phyloP scores from a whole-genome alignment of 163 green algal species.

The Scenedesmus sp. region DNA sequence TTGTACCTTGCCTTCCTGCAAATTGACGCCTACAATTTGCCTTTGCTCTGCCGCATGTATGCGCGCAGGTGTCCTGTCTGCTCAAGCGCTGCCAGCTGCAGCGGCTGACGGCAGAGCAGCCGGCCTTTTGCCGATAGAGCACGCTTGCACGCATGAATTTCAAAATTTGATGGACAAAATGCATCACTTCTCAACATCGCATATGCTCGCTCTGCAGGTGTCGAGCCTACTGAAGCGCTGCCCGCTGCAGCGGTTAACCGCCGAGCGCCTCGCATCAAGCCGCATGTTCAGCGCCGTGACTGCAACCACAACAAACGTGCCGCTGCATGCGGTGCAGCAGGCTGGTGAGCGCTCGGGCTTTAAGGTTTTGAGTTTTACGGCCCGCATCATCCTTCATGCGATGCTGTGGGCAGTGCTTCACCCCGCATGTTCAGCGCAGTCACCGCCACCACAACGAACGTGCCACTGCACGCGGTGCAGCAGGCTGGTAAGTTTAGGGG shows the following conservation, averaged over 20 bases:
- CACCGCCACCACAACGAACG: slow-evolving; percentile 11
- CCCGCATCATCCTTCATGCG: no score
- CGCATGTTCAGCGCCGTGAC: slow-evolving; percentile 14
- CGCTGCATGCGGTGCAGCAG: slow-evolving; percentile 1
- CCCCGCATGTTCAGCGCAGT: no score
- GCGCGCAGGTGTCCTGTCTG: not conserved
- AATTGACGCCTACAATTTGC: no score
- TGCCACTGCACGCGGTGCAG: slow-evolving; percentile 5
- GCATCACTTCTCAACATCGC: no score
- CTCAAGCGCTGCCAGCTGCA: not conserved
- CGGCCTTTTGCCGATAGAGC: not conserved
- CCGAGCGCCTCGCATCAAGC: slow-evolving; percentile 1
- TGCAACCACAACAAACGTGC: slow-evolving; percentile 29
- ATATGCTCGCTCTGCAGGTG: slow-evolving; percentile 14
- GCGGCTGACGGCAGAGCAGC: slow-evolving; percentile 9
- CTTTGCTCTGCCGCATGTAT: not conserved
- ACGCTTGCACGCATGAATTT: no score
- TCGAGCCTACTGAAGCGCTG: not conserved
- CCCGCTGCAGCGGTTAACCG: slow-evolving; percentile 6
- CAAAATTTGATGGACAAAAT: no score
- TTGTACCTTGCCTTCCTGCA: no score
- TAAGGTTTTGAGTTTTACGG: no score
- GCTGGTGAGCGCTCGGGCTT: not conserved
- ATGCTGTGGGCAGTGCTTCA: no score
- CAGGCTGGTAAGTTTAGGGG: not conserved